Evolutionary conservation across 106 monocot species (phyloP).

Genomic region (Platanthera zijinensis): DNA sequence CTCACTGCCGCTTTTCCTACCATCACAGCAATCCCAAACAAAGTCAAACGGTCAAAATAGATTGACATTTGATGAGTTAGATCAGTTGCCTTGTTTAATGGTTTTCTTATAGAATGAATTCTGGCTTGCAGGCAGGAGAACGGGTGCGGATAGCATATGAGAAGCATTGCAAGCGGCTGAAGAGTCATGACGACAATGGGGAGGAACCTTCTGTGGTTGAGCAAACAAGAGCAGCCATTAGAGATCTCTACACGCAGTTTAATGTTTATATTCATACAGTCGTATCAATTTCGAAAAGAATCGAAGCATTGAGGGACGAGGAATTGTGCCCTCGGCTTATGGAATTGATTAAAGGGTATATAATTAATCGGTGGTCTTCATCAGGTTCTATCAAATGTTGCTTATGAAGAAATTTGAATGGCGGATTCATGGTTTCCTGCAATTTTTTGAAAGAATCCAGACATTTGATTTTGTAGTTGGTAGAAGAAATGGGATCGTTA

Average conservation of each 20-base stretch:
- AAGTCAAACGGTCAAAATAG: neutral
- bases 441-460: too few relatives aligned
- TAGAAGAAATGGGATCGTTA: too few relatives aligned
- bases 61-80: neutral
- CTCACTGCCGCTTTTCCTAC: too few relatives aligned
- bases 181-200: slow-evolving; percentile 57
- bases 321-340: slow-evolving; percentile 62
- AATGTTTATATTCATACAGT: slow-evolving; percentile 58
- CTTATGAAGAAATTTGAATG: neutral
- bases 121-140: slow-evolving; percentile 49
- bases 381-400: neutral
- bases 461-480: too few relatives aligned
- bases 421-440: too few relatives aligned
- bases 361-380: neutral
- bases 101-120: neutral
- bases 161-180: slow-evolving; percentile 66
- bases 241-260: slow-evolving; percentile 57
- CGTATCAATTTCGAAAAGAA: slow-evolving; percentile 54
- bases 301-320: slow-evolving; percentile 58
- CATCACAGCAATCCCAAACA: too few relatives aligned
- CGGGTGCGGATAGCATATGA: slow-evolving; percentile 57
- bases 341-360: slow-evolving; percentile 75
- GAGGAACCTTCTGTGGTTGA: slow-evolving; percentile 69
- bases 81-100: neutral
- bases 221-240: slow-evolving; percentile 51